A percentile compares a stretch with the other conserved stretches of the same genome.
phyloP scores from a whole-genome alignment of 2,329 filamentous ascomycete species.

The Aspergillus ochraceoroseus region DNA sequence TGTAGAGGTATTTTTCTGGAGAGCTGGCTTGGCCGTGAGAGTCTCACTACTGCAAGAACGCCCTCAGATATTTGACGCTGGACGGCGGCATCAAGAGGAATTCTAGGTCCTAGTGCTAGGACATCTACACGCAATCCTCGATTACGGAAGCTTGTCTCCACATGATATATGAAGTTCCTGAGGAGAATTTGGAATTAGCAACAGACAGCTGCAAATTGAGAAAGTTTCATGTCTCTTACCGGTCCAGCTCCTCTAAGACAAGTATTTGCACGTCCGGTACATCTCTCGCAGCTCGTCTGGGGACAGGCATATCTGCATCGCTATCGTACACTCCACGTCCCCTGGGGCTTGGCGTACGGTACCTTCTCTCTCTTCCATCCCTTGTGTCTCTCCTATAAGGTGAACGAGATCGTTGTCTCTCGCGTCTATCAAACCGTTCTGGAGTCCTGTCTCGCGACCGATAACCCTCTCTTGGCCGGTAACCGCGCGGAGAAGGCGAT shows the following conservation, averaged over 20 bases:
- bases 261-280: constrained; percentile 89
- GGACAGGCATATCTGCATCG: constrained; percentile 64
- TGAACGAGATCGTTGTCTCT: constrained; percentile 65
- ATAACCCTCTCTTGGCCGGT: constrained; percentile 62
- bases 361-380: constrained; percentile 55
- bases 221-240: constrained; percentile 31
- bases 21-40: constrained; percentile 65
- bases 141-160: constrained; percentile 68
- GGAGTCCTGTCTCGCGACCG: constrained; percentile 42
- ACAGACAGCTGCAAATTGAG: constrained; percentile 2
- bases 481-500: constrained; percentile 56
- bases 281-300: constrained; percentile 65
- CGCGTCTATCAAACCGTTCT: constrained; percentile 51
- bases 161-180: constrained; percentile 74
- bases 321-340: constrained; percentile 51
- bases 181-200: constrained; percentile 16
- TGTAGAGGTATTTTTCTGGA: constrained; percentile 72
- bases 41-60: constrained; percentile 75
- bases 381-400: too few species aligned
- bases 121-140: constrained; percentile 71
- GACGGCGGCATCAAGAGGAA: constrained; percentile 73
- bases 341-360: constrained; percentile 65
- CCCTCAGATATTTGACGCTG: constrained; percentile 83
- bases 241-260: constrained; percentile 69
- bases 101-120: constrained; percentile 70